Conservation (phyloP, 345 rosid genomes). For the Microcos paniculata region DNA sequence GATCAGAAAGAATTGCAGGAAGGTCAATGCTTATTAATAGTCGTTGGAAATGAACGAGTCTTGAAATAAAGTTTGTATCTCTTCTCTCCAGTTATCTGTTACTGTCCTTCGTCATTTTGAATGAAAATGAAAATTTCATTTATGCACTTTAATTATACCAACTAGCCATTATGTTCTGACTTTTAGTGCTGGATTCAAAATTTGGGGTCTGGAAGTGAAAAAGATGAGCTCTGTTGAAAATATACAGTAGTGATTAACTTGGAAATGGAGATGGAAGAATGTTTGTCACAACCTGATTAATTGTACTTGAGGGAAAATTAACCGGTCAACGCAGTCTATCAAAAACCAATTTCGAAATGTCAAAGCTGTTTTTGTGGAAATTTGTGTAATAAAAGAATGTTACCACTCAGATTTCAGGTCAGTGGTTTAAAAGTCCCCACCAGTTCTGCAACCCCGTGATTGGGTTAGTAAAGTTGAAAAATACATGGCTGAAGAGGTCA, state of each 20-base stretch:
- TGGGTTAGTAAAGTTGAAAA: not conserved
- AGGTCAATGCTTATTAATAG: conserved; percentile 45
- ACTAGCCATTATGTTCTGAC: not conserved
- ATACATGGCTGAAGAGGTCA: too few species aligned
- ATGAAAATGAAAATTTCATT: not conserved
- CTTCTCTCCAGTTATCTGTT: not conserved
- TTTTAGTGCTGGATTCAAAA: not conserved
- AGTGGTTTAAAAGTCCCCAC: not conserved
- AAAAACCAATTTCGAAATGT: not conserved
- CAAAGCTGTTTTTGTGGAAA: not conserved
- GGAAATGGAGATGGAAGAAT: too few species aligned
- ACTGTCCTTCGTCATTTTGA: not conserved
- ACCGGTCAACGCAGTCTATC: too few species aligned
- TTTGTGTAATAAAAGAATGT: not conserved
- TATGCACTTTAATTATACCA: not conserved
- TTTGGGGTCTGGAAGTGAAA: too few species aligned
- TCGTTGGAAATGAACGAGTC: not conserved
- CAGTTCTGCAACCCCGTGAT: not conserved
- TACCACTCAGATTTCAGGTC: not conserved
- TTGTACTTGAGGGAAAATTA: too few species aligned
- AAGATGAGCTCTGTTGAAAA: too few species aligned
- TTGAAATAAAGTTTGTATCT: not conserved
- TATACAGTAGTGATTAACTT: too few species aligned
- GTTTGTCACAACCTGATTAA: too few species aligned
- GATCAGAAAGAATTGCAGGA: conserved; percentile 78